Evolutionary conservation across 2,329 filamentous ascomycete genomes (phyloP), one percentile per base, ranked within the genome.

Genomic region (Cryphonectria carpinicola): DNA sequence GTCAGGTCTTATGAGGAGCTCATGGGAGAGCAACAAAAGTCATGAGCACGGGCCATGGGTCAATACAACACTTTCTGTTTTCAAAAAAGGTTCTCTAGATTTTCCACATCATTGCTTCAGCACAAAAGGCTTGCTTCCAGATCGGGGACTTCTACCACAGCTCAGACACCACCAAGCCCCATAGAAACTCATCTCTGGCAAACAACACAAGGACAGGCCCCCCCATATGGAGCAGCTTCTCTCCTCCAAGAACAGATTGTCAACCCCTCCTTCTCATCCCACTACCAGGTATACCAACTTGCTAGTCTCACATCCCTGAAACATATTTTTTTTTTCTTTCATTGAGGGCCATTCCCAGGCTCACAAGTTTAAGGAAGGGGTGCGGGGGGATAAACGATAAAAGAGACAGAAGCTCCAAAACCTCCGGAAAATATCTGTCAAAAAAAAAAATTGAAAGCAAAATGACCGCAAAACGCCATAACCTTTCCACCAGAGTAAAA

Each of bases 401-500:
- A 58, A 32, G 28, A 58, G 54, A 58, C 54, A 58, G 52, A 56
- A 58, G 28, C 54, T 28, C 13, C 35, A 32, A 58, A 32, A 8
- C 54, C 25, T 7, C 25, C 28, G 5, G 13, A 19, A 52, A 8
- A 35, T 58, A 58, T 58, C 25, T 32, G 25, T 32, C 54, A 61
- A 54, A 63, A 65, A 54, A 25, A 63, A 62, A 60, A 25, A 41
- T 70, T 52, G 71, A 66, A 37, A 65, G 41, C 70, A 65, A 35
- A 25, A 67, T 14, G 62, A 66, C 67, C 49, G 46, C 65, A 52
- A 52, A 68, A 72, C 71, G 71, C 71, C 71, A 54, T 69, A 58
- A 67, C 71, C 65, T 67, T 71, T 67, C 71, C 69, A 65, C 69
- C 66, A 56, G 41, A 56, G 61, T n/a, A 54, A 65, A 71, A 67